Evolutionary conservation across 257 asterid genomes (phyloP).

Genomic region (Solanum corneliomulleri): DNA sequence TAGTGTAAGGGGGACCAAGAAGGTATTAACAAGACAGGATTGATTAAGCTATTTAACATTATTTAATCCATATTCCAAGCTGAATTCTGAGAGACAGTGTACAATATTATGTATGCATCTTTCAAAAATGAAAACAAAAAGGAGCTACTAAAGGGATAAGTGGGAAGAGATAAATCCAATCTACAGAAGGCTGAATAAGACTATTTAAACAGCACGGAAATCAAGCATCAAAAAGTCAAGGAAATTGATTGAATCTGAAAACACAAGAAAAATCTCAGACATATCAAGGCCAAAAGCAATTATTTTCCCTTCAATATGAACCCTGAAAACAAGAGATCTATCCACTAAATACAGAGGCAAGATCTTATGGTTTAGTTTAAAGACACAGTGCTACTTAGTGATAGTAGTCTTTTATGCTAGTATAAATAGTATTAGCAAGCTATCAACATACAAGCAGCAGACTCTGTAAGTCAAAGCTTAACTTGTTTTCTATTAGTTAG

Average conservation of each 20-base stretch:
- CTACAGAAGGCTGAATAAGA: not conserved
- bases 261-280: not conserved
- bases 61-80: not conserved
- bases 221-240: not conserved
- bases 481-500: not conserved
- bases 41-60: not conserved
- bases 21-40: not conserved
- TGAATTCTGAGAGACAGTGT: not conserved
- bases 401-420: not conserved
- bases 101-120: not conserved
- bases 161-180: not conserved
- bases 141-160: not conserved
- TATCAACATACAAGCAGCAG: not conserved
- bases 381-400: not conserved
- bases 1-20: not conserved
- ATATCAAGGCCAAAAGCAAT: not conserved
- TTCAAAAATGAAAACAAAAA: not conserved
- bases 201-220: not conserved
- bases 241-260: not conserved
- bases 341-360: not conserved
- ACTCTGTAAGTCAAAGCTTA: not conserved
- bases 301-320: not conserved
- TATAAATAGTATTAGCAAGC: not conserved
- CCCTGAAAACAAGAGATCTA: not conserved
- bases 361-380: not conserved